A percentile compares a stretch with the other conserved stretches of the same genome.
These are phyloP conservation scores for Magnusiomyces sp. DNA, from an alignment of 1,139 yeast species.

Conservation along the genomic window DNA sequence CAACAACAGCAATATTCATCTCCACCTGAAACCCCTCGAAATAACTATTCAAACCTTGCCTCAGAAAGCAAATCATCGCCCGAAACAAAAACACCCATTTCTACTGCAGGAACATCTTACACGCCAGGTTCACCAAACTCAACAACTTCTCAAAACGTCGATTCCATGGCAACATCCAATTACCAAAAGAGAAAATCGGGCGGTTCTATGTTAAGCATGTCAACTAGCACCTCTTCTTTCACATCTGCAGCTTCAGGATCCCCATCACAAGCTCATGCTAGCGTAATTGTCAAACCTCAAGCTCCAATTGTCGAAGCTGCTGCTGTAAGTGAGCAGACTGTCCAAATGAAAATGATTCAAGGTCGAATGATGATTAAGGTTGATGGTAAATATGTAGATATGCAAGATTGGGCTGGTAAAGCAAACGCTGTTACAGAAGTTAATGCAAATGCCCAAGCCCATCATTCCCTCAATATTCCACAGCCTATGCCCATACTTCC, in stretches of 20 bases:
- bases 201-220: neutral
- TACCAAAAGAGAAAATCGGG: neutral
- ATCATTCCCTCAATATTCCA: constrained; percentile 4
- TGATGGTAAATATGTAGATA: constrained; percentile 23
- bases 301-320: constrained; percentile 4
- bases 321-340: constrained; percentile 11
- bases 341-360: constrained; percentile 26
- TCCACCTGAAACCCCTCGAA: neutral
- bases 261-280: constrained; percentile 2
- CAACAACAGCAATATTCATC: neutral
- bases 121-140: constrained; percentile 5
- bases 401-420: constrained; percentile 29
- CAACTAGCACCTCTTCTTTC: constrained; percentile 4
- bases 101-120: neutral
- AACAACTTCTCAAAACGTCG: constrained; percentile 1
- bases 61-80: constrained; percentile 1
- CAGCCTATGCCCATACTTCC: neutral
- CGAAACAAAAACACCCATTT: neutral
- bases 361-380: constrained; percentile 28
- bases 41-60: neutral
- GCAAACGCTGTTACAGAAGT: constrained; percentile 14
- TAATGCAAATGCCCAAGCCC: constrained; percentile 1
- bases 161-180: constrained; percentile 1
- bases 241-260: neutral
- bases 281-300: neutral